Conservation (phyloP, 192 early-diverging fungal species). For the Coemansia sp. region DNA sequence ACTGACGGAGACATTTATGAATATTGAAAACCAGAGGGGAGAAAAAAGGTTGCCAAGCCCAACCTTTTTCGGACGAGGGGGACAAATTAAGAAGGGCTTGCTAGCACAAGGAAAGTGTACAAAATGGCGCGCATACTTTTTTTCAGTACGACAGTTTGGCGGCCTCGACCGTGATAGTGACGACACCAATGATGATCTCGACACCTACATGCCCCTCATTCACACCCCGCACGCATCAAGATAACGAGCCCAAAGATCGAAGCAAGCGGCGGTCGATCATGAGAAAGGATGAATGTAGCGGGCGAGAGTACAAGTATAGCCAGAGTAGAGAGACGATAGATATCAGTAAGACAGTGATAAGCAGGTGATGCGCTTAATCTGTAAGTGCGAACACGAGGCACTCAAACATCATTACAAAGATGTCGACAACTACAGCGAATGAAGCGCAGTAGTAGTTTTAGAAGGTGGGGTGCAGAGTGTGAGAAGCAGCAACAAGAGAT, state of each 20-base stretch:
- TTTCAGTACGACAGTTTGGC: slow-evolving; percentile 41
- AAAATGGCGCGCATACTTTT: background rate
- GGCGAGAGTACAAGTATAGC: background rate
- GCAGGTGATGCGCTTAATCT: slow-evolving; percentile 12
- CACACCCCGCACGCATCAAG: background rate
- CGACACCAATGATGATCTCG: slow-evolving; percentile 72
- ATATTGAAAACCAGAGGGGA: background rate
- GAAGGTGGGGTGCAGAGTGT: slow-evolving; percentile 1
- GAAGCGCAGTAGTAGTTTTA: background rate
- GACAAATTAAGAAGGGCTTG: no score
- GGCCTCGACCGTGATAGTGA: slow-evolving; percentile 72
- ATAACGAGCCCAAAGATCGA: background rate
- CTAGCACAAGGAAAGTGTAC: background rate
- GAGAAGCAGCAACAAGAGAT: background rate
- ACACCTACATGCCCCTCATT: slow-evolving; percentile 47
- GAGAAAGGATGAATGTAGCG: background rate
- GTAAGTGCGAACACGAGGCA: slow-evolving; percentile 47
- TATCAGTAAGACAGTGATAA: background rate
- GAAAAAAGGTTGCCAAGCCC: background rate
- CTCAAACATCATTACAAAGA: slow-evolving; percentile 48
- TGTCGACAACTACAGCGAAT: slow-evolving; percentile 36
- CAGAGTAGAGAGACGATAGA: background rate
- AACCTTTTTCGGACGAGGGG: background rate
- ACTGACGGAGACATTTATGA: background rate
- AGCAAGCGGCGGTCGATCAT: background rate